Evolutionary conservation across 805 yeast species (phyloP), one percentile per base, ranked within the genome.

Genomic region (Metschnikowia borealis): DNA sequence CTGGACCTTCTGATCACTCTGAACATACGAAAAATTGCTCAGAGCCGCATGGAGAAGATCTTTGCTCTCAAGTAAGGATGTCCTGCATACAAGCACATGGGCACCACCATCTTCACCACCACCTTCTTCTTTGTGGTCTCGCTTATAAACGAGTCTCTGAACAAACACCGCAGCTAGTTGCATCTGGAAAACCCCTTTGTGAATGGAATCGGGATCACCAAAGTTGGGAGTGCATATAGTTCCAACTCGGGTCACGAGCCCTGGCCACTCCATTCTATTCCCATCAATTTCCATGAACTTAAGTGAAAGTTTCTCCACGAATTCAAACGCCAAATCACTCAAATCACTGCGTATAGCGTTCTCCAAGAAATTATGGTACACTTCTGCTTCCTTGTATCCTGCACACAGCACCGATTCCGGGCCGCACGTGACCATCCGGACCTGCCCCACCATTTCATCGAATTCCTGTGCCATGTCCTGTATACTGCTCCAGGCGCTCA

Each of bases 11-110:
- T 58, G 51, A 26, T 14, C 29, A 6, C 44, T 51, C 23, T 49
- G 34, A 37, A 38, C 54, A 31, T 46, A 46, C 15, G 58, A 56
- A 6, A 62, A 49, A 6, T 56, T 52, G 15, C 63, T 61, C n/a
- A 67, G 53, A 26, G 55, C 52, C 44, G 44, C 45, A 48, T 64
- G 64, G 36, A 62, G 50, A 2, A 45, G 29, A 37, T 57, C 56
- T 36, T 61, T 57, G 43, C 61, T 45, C 15, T 47, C 51, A 13
- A 54, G 53, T 8, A 64, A 35, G 13, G 36, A 45, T 3, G 49
- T 34, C 11, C 50, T 34, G 13, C 60, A 48, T 3, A 37, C 43
- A 18, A 51, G 41, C 23, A 63, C 42, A 1, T 4, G 11, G 4
- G 29, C 29, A 8, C 29, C 29, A 8, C 5, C 29, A 26, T 8